These are phyloP conservation scores for Coriaria nepalensis DNA, from an alignment of 306 rosid genomes.

Conservation along the genomic window DNA sequence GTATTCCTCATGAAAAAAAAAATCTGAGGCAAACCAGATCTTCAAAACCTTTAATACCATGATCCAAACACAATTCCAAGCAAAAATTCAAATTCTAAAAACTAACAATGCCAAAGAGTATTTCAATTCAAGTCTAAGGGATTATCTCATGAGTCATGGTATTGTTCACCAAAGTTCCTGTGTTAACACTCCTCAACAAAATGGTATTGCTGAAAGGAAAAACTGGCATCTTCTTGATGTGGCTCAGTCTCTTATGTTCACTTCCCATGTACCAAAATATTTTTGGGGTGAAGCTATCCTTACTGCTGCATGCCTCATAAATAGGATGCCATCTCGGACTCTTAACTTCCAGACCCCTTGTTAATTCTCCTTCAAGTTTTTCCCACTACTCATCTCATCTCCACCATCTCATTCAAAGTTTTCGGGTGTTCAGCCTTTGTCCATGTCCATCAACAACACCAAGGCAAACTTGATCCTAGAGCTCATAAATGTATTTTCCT, in stretches of 20 bases:
- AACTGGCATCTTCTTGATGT: not conserved
- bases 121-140: not conserved
- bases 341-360: not conserved
- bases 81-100: constrained; percentile 4
- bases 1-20: too few relatives aligned
- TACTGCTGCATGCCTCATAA: too few relatives aligned
- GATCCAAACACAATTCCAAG: not conserved
- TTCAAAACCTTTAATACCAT: not conserved
- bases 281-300: too few relatives aligned
- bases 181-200: not conserved
- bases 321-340: not conserved
- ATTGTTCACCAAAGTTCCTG: not conserved
- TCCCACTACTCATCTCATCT: not conserved
- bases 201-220: not conserved
- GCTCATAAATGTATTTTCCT: too few relatives aligned
- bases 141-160: not conserved
- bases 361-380: not conserved
- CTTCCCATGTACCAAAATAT: too few relatives aligned
- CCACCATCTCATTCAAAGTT: too few relatives aligned
- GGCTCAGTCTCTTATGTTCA: not conserved
- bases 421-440: not conserved
- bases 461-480: not conserved
- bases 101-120: constrained; percentile 4
- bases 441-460: not conserved
- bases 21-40: not conserved